phyloP scores from a whole-genome alignment of 1,139 yeast genomes.

The Hyphopichia fennica region DNA sequence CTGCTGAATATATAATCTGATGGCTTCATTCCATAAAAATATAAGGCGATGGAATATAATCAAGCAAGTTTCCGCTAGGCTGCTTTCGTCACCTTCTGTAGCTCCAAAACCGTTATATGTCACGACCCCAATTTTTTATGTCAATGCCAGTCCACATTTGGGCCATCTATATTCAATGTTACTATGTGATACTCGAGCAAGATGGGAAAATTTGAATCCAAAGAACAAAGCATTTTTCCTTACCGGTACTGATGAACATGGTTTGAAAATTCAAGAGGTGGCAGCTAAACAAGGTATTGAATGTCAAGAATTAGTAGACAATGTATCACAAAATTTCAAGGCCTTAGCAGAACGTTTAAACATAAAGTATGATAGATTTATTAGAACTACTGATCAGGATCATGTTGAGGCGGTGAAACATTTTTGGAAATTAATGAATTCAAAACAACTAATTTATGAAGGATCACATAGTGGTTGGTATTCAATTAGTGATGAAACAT shows the following conservation, averaged over 20 bases:
- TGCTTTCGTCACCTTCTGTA: neutral
- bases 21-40: neutral
- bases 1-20: too few species aligned
- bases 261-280: slow-evolving; percentile 80
- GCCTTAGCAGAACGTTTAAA: slow-evolving; percentile 56
- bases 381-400: slow-evolving; percentile 86
- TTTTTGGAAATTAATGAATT: slow-evolving; percentile 65
- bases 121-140: slow-evolving; percentile 94
- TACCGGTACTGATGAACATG: slow-evolving; percentile 98
- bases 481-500: slow-evolving; percentile 90
- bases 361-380: slow-evolving; percentile 71
- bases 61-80: neutral
- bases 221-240: slow-evolving; percentile 50
- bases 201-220: slow-evolving; percentile 64
- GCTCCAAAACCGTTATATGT: slow-evolving; percentile 49
- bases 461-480: slow-evolving; percentile 95
- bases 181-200: slow-evolving; percentile 70
- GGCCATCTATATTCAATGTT: slow-evolving; percentile 93
- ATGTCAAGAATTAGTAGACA: slow-evolving; percentile 75
- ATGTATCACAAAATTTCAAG: slow-evolving; percentile 63
- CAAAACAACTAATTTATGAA: slow-evolving; percentile 69
- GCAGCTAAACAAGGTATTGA: slow-evolving; percentile 49
- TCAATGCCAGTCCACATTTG: slow-evolving; percentile 91
- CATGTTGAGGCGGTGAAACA: slow-evolving; percentile 64
- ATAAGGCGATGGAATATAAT: neutral